phyloP scores from a whole-genome alignment of 2,329 filamentous ascomycete species.

The Phyllosticta citriasiana region DNA sequence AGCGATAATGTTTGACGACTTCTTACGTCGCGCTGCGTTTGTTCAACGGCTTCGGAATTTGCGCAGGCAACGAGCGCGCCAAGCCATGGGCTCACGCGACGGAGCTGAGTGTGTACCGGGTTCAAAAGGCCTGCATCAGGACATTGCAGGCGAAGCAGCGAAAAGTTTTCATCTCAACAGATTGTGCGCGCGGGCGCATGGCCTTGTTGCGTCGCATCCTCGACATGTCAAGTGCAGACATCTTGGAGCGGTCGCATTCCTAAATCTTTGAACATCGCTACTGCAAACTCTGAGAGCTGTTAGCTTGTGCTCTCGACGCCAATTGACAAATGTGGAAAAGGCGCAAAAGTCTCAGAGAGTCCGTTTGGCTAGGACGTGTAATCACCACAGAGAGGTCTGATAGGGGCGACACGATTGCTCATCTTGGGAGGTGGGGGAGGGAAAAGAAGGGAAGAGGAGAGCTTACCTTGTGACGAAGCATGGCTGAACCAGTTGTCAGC shows the following conservation, averaged over 20 bases:
- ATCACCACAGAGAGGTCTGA: conserved; percentile 16
- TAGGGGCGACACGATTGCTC: conserved; percentile 21
- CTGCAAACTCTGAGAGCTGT: background rate
- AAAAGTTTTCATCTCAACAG: background rate
- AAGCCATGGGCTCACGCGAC: background rate
- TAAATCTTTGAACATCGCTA: background rate
- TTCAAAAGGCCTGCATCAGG: background rate
- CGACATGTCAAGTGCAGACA: background rate
- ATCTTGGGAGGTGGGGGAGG: conserved; percentile 19
- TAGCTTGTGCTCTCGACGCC: background rate
- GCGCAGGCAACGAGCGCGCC: background rate
- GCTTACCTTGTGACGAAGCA: conserved; percentile 1
- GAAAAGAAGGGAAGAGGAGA: background rate
- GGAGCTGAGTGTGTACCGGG: background rate
- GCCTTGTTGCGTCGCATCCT: background rate
- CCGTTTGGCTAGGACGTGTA: conserved; percentile 18
- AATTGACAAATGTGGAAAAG: background rate
- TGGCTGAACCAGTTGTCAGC: background rate
- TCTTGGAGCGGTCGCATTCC: background rate
- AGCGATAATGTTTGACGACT: background rate
- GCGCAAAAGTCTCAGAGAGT: conserved; percentile 11
- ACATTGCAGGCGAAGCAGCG: background rate
- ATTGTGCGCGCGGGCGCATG: background rate
- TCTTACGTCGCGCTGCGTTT: background rate
- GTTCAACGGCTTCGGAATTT: background rate